phyloP scores from a whole-genome alignment of 2,329 filamentous ascomycete species.

The Akanthomyces muscarius region DNA sequence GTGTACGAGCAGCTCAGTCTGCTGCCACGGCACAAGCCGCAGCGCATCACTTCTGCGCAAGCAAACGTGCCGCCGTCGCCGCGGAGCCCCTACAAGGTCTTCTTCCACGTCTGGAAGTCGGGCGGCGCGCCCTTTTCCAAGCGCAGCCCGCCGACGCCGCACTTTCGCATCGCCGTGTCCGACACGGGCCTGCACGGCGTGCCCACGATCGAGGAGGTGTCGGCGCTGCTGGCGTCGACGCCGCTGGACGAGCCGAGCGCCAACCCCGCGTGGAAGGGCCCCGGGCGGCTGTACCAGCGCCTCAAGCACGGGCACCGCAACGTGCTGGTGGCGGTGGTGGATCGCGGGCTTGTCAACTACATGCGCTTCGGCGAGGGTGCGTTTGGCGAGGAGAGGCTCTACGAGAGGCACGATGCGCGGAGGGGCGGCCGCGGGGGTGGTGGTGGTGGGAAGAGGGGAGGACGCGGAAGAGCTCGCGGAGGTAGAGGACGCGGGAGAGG shows the following conservation, averaged over 20 bases:
- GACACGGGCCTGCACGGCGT: conserved; percentile 68
- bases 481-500: conserved; percentile 23
- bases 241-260: conserved; percentile 60
- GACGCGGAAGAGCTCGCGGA: conserved; percentile 30
- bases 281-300: conserved; percentile 63
- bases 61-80: conserved; percentile 17
- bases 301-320: conserved; percentile 82
- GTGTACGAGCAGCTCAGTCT: conserved; percentile 75
- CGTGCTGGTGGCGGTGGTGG: conserved; percentile 82
- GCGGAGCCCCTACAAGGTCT: conserved; percentile 62
- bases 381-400: conserved; percentile 72
- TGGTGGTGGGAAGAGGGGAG: conserved; percentile 41
- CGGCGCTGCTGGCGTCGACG: conserved; percentile 66
- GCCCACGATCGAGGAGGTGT: conserved; percentile 69
- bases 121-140: conserved; percentile 65
- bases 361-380: conserved; percentile 74
- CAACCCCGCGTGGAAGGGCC: conserved; percentile 28
- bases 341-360: conserved; percentile 86
- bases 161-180: conserved; percentile 81
- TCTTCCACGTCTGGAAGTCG: conserved; percentile 77
- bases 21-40: conserved; percentile 65
- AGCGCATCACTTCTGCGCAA: conserved; percentile 23
- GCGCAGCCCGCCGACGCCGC: conserved; percentile 69
- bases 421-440: conserved; percentile 35
- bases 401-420: conserved; percentile 50